Evolutionary conservation across 78 protist species (phyloP).

Genomic region (Dictyostelium firmibasis): DNA sequence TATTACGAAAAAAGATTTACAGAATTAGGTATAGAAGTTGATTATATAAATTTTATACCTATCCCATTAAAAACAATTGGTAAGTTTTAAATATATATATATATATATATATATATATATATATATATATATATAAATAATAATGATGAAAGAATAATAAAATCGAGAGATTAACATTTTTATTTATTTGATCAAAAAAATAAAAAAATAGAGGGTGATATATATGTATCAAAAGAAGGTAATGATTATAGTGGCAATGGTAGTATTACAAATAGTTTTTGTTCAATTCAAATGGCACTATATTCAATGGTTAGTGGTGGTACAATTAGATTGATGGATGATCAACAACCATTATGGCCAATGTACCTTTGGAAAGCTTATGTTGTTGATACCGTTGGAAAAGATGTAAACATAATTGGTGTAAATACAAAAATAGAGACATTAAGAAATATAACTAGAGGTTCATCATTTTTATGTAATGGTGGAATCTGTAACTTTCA

Average conservation of each 20-base stretch:
- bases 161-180: too few species aligned
- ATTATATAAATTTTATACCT: neutral
- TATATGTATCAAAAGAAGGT: constrained; percentile 1
- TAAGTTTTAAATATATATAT: neutral
- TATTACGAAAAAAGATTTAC: neutral
- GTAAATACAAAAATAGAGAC: neutral
- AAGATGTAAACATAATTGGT: neutral
- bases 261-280: neutral
- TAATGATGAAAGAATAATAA: neutral
- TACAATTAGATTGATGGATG: neutral
- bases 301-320: neutral
- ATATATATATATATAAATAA: neutral
- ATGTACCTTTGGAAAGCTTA: neutral
- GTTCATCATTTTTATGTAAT: neutral
- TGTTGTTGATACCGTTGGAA: neutral
- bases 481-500: neutral
- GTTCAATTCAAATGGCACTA: constrained; percentile 11
- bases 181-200: too few species aligned
- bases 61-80: neutral
- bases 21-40: neutral
- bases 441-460: neutral
- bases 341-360: neutral
- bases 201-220: neutral
- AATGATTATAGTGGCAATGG: constrained; percentile 14
- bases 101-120: too few species aligned